phyloP scores from a whole-genome alignment of 371 early-diverging fungal species.

The Lichtheimia hyalospora region DNA sequence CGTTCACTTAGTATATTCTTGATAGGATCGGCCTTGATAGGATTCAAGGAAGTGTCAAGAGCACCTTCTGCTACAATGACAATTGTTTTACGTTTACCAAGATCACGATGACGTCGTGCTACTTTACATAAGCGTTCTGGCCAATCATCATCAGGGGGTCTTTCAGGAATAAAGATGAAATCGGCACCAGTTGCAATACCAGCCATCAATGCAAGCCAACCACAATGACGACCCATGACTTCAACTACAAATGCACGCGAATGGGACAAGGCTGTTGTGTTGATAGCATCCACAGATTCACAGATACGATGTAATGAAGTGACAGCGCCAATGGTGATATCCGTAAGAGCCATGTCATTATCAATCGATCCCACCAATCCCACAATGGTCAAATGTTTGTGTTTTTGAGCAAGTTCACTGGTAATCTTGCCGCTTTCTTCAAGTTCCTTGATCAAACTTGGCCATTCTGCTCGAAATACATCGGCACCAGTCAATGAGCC shows the following conservation, averaged over 20 bases:
- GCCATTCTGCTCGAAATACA: conserved; percentile 93
- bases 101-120: conserved; percentile 50
- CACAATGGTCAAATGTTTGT: conserved; percentile 84
- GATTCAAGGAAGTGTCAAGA: conserved; percentile 82
- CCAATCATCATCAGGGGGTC: conserved; percentile 88
- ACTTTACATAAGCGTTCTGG: conserved; percentile 72
- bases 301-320: conserved; percentile 97
- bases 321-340: conserved; percentile 97
- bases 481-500: conserved; percentile 98
- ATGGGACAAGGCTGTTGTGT: conserved; percentile 96
- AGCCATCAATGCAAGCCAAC: conserved; percentile 98
- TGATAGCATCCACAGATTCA: conserved; percentile 94
- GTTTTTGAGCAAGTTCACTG: conserved; percentile 55
- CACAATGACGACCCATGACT: conserved; percentile 99
- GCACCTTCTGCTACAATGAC: conserved; percentile 98
- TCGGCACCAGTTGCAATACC: conserved; percentile 94
- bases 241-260: conserved; percentile 98
- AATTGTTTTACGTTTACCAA: conserved; percentile 87
- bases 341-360: conserved; percentile 97
- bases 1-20: conserved; percentile 75
- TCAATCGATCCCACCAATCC: conserved; percentile 97
- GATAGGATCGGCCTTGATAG: conserved; percentile 86
- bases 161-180: conserved; percentile 96
- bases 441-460: conserved; percentile 77
- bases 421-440: conserved; percentile 58